Evolutionary conservation across 495 filamentous ascomycete genomes (phyloP).

Genomic region (Glarea lozoyensis): DNA sequence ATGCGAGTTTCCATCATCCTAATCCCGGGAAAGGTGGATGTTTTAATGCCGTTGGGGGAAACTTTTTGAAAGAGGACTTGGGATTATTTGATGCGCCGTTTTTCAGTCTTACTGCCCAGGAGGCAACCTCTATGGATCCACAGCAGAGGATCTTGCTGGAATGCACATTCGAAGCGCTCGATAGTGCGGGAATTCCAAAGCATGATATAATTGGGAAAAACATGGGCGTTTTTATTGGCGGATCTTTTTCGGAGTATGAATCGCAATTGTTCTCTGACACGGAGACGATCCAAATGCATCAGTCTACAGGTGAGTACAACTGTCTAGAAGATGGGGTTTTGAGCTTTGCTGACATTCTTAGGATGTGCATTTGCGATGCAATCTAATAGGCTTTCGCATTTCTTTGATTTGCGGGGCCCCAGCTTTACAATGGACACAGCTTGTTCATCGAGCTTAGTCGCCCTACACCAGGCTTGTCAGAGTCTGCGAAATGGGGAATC

Average conservation of each 20-base stretch:
- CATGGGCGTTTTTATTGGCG: slow-evolving; percentile 34
- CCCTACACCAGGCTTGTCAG: slow-evolving; percentile 66
- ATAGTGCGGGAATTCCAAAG: slow-evolving; percentile 38
- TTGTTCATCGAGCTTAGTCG: slow-evolving; percentile 65
- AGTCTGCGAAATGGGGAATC: slow-evolving; percentile 56
- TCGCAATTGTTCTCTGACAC: slow-evolving; percentile 2
- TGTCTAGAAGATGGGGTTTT: slow-evolving; percentile 26
- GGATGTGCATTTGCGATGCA: slow-evolving; percentile 42
- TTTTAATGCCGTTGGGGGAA: slow-evolving; percentile 22
- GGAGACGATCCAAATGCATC: not conserved
- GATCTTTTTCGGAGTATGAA: slow-evolving; percentile 20
- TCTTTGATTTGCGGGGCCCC: slow-evolving; percentile 44
- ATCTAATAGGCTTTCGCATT: slow-evolving; percentile 50
- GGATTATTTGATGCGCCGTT: slow-evolving; percentile 48
- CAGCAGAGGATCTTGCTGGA: slow-evolving; percentile 47
- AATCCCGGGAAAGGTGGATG: slow-evolving; percentile 38
- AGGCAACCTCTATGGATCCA: slow-evolving; percentile 51
- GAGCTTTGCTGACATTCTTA: slow-evolving; percentile 20
- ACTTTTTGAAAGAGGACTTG: slow-evolving; percentile 43
- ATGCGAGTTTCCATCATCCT: slow-evolving; percentile 32
- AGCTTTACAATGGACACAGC: slow-evolving; percentile 77
- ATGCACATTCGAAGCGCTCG: slow-evolving; percentile 47
- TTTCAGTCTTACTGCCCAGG: slow-evolving; percentile 48
- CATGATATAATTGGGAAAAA: slow-evolving; percentile 25
- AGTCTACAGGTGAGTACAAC: slow-evolving; percentile 25